Conservation (phyloP, 352 stramenopile genomes). For the Pythium sp. region DNA sequence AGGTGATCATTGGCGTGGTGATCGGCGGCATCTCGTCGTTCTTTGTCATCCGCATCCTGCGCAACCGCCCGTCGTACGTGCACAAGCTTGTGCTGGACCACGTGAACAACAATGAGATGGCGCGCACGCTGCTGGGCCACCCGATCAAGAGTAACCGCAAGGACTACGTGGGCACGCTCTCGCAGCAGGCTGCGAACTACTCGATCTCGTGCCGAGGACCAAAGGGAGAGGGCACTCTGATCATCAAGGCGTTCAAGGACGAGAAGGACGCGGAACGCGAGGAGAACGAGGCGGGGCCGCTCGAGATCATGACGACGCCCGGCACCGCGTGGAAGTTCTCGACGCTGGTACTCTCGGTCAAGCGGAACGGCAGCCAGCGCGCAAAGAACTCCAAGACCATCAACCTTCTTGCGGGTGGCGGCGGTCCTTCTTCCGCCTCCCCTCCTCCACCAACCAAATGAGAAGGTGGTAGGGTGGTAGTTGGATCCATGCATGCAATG, state of each 20-base stretch:
- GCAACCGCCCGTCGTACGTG: constrained; percentile 76
- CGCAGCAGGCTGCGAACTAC: constrained; percentile 60
- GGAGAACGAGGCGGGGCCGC: background rate
- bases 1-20: constrained; percentile 53
- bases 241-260: constrained; percentile 76
- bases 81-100: constrained; percentile 77
- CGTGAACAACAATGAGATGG: constrained; percentile 68
- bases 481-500: background rate
- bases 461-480: background rate
- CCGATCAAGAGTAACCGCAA: constrained; percentile 72
- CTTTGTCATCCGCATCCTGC: constrained; percentile 71
- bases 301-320: constrained; percentile 48
- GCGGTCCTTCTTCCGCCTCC: background rate
- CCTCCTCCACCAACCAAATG: background rate
- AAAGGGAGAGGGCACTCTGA: constrained; percentile 66
- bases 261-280: constrained; percentile 20
- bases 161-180: constrained; percentile 67
- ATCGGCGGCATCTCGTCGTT: constrained; percentile 68
- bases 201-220: constrained; percentile 59
- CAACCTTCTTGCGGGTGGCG: constrained; percentile 34
- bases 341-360: constrained; percentile 60
- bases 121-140: constrained; percentile 54
- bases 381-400: constrained; percentile 66
- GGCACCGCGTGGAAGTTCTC: constrained; percentile 78
- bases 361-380: constrained; percentile 52